These are phyloP conservation scores for Aspergillus ostianus DNA, from an alignment of 495 filamentous ascomycete species.

Conservation along the genomic window DNA sequence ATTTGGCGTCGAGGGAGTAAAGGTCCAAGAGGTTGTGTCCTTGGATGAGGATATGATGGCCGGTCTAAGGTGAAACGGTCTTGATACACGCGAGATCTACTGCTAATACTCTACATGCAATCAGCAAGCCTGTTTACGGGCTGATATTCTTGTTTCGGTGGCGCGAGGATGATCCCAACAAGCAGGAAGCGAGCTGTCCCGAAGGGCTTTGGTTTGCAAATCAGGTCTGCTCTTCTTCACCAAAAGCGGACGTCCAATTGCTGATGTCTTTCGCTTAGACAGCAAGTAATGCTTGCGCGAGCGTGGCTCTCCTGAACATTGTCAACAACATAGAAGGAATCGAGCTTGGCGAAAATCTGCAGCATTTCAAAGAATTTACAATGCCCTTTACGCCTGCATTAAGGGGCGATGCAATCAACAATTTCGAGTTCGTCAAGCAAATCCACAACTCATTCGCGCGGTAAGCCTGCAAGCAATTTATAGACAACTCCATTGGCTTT, in stretches of 20 bases:
- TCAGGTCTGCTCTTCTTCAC: conserved; percentile 54
- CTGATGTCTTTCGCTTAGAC: conserved; percentile 49
- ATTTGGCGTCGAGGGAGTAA: conserved; percentile 71
- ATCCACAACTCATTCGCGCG: conserved; percentile 86
- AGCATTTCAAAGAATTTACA: conserved; percentile 70
- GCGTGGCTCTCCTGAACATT: conserved; percentile 85
- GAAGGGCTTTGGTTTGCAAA: conserved; percentile 90
- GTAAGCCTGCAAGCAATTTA: conserved; percentile 40
- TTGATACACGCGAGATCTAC: not conserved
- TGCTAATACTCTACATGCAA: conserved; percentile 4
- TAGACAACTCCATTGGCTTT: not conserved
- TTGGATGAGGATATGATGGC: conserved; percentile 67
- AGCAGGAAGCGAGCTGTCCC: conserved; percentile 59
- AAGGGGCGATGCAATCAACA: conserved; percentile 70
- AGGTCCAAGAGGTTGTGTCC: conserved; percentile 74
- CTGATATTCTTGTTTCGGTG: conserved; percentile 82
- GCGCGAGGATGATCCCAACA: conserved; percentile 56
- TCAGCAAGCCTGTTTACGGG: conserved; percentile 71
- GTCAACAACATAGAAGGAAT: conserved; percentile 75
- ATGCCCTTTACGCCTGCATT: conserved; percentile 64
- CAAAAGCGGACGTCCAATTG: not conserved
- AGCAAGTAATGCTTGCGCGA: conserved; percentile 79
- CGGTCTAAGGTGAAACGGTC: conserved; percentile 56
- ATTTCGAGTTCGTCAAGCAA: conserved; percentile 71
- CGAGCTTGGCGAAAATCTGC: conserved; percentile 63